Conservation (phyloP, 2,329 filamentous ascomycete species). For the Lecanosticta acicola region DNA sequence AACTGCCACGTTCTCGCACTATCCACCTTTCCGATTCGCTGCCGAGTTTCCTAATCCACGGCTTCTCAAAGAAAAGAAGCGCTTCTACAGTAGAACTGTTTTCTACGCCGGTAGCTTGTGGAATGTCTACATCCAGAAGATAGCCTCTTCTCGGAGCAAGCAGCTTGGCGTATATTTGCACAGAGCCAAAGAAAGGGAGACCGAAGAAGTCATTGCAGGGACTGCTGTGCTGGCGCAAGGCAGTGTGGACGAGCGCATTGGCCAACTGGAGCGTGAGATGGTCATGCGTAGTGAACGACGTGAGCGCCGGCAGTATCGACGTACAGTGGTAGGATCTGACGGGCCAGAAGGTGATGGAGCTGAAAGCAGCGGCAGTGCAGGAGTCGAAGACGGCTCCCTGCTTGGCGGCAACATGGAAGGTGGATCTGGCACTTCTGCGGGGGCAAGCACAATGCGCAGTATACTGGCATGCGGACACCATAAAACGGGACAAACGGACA, state of each 20-base stretch:
- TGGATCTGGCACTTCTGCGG: conserved; percentile 4
- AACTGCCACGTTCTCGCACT: conserved; percentile 47
- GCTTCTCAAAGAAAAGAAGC: conserved; percentile 53
- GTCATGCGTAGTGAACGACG: conserved; percentile 37
- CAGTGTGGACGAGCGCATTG: conserved; percentile 50
- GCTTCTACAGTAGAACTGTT: conserved; percentile 54
- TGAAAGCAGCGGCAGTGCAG: conserved; percentile 44
- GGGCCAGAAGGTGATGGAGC: conserved; percentile 23
- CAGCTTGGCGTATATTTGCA: conserved; percentile 57
- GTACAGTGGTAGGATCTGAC: conserved; percentile 15
- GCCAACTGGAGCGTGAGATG: conserved; percentile 50
- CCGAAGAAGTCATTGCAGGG: conserved; percentile 39
- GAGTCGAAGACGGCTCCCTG: conserved; percentile 38
- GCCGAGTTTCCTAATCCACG: conserved; percentile 54
- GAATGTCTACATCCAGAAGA: conserved; percentile 60
- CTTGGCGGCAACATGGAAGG: conserved; percentile 16
- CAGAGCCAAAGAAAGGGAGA: conserved; percentile 52
- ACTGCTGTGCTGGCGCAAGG: conserved; percentile 36
- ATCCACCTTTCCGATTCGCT: conserved; percentile 54
- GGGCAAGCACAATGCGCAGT: conserved; percentile 23
- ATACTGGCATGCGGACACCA: conserved; percentile 25
- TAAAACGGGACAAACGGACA: conserved; percentile 26
- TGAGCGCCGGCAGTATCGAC: conserved; percentile 25
- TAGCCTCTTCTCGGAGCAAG: conserved; percentile 49
- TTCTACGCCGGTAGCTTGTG: conserved; percentile 55